Base-by-base conservation (phyloP, 2,329 filamentous ascomycete species). In the Stagonosporopsis vannaccii region DNA sequence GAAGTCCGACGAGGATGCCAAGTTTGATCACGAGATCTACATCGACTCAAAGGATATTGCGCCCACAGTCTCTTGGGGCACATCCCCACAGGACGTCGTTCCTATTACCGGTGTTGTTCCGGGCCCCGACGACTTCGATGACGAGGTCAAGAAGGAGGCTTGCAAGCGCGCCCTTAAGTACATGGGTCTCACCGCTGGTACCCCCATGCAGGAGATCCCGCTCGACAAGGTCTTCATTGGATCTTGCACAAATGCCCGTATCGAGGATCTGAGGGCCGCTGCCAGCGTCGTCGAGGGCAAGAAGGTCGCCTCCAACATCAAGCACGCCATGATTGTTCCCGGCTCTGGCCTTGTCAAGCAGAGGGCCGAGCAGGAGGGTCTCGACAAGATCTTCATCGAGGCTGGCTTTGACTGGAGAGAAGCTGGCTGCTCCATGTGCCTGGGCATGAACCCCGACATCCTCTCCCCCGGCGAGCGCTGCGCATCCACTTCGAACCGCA, bases 361-460 rank as follows among this genome's bases (percentile, higher is more conserved):
- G 58, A 90, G 92, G 77, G 95, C 95, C 6, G 94, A 99, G 79
- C 81, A 85, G 2, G 95, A 98, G 78, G 94, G 94, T 49, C 87
- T 99, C 4, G 91, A 98, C 79, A 91, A 92, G 81, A 90, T 97
- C 73, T 98, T 99, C 78, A 73, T 81, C 8, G 91, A 96, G 59
- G 93, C 95, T 44, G 95, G 95, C 7, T 98, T 98, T 66, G 94
- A 98, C 77, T 98, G 94, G 94, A 87, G 95, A 74, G 95, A 99
- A 81, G 95, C 95, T 65, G 95, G 95, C 45, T 99, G 95, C 85
- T 96, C 91, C 61, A 99, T 99, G 95, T 98, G 95, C 75, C 85
- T 99, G 51, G 95, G 95, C 75, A 99, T 99, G 94, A 99, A 99
- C 82, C 94, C 95, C 0, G 95, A 99, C 76, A 98, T 99, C 62